Percentiles rank a stretch among this genome's conserved stretches.
Conservation (phyloP, 202 grass and related monocot species). For the Dendrocalamus latiflorus region DNA sequence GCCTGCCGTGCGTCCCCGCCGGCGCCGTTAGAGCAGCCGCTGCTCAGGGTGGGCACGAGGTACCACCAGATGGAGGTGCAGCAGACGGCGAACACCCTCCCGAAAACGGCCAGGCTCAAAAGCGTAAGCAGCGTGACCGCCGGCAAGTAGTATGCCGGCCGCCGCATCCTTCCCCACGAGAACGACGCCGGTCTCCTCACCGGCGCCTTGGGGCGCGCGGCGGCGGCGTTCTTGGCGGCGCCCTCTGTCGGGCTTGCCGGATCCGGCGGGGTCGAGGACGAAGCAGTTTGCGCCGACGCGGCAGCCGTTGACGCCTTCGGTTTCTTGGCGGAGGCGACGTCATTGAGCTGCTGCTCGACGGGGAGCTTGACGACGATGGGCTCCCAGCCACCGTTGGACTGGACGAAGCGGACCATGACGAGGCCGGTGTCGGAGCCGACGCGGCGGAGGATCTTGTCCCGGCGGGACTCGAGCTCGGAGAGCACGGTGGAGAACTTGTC, state of each 20-base stretch:
- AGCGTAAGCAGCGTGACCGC: conserved; percentile 44
- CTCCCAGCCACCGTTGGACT: conserved; percentile 41
- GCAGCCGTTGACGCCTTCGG: background rate
- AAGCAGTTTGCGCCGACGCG: background rate
- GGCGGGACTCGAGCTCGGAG: conserved; percentile 51
- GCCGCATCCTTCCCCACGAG: conserved; percentile 23
- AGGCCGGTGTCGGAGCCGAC: conserved; percentile 23
- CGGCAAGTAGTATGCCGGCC: conserved; percentile 34
- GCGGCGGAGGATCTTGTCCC: conserved; percentile 50
- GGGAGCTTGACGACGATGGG: conserved; percentile 53
- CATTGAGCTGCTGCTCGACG: conserved; percentile 2
- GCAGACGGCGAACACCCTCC: conserved; percentile 58
- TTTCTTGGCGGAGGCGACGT: background rate
- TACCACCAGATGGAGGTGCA: conserved; percentile 68
- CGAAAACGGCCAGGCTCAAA: conserved; percentile 42
- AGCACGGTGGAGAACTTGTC: conserved; percentile 64
- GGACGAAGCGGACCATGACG: conserved; percentile 55
- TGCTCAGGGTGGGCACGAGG: conserved; percentile 32
- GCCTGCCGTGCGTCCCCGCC: background rate
- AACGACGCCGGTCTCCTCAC: conserved; percentile 19
- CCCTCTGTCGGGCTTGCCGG: conserved; percentile 9
- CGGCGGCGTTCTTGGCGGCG: background rate
- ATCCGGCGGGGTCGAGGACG: background rate
- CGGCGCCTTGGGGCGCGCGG: background rate
- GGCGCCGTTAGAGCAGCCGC: background rate